Evolutionary conservation across 805 yeast species (phyloP).

Genomic region (Ogataea polymorpha): DNA sequence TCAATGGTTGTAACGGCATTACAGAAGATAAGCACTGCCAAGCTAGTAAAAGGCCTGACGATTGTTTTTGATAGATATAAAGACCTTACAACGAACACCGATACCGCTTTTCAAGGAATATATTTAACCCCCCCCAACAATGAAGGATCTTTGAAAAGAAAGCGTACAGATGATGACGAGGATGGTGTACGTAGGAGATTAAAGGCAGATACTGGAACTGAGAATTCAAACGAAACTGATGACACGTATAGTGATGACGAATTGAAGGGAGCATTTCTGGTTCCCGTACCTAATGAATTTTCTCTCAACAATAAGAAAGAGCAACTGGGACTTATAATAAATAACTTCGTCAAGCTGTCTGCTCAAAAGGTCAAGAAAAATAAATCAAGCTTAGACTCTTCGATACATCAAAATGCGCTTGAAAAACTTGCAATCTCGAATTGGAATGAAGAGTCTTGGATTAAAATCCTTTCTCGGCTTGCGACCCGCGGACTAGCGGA

Average conservation of each 20-base stretch:
- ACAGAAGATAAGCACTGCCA: constrained; percentile 46
- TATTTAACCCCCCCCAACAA: not conserved
- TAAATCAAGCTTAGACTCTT: constrained; percentile 20
- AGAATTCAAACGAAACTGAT: constrained; percentile 9
- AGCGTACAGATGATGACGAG: constrained; percentile 8
- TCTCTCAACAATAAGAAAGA: constrained; percentile 52
- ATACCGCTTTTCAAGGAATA: constrained; percentile 5
- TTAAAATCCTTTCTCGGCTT: constrained; percentile 66
- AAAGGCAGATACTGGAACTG: not conserved
- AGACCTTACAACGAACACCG: constrained; percentile 13
- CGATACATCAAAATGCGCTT: constrained; percentile 34
- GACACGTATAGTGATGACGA: constrained; percentile 21
- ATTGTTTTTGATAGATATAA: constrained; percentile 63
- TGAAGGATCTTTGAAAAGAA: constrained; percentile 17
- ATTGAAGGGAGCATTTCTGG: constrained; percentile 33
- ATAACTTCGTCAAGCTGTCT: constrained; percentile 54
- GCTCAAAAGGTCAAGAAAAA: constrained; percentile 23
- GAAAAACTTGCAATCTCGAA: constrained; percentile 49
- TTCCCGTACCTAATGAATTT: constrained; percentile 58
- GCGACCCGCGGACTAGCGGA: constrained; percentile 75
- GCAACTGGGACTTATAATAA: constrained; percentile 55
- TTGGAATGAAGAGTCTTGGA: constrained; percentile 71
- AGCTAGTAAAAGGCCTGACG: constrained; percentile 63
- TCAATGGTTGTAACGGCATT: constrained; percentile 69
- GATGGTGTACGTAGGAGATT: constrained; percentile 32